Evolutionary conservation across 75 land plant genomes (phyloP).

Genomic region (Cunninghamia lanceolata): DNA sequence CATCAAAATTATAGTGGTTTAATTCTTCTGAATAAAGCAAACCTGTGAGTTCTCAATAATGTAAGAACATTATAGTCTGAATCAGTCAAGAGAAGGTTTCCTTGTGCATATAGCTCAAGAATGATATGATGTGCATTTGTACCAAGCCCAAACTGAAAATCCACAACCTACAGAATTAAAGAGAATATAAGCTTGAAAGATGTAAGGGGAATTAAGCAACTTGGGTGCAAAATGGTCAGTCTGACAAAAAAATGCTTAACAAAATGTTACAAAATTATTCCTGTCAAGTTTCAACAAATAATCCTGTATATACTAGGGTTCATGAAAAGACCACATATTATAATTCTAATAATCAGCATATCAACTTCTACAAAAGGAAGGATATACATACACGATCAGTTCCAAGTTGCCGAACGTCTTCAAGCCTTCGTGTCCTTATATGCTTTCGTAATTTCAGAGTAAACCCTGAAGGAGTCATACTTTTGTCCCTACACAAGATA

Average conservation of each 20-base stretch:
- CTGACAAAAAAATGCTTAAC: neutral
- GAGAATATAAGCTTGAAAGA: neutral
- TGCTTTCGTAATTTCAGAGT: conserved; percentile 93
- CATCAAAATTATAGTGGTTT: neutral
- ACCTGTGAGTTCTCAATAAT: conserved; percentile 95
- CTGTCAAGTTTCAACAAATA: neutral
- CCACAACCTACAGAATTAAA: conserved; percentile 54
- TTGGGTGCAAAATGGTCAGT: neutral
- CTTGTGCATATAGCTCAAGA: conserved; percentile 95
- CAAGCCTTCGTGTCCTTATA: conserved; percentile 91
- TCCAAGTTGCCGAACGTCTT: conserved; percentile 97
- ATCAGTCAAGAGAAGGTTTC: conserved; percentile 87
- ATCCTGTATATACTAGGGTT: neutral
- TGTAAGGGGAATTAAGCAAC: neutral
- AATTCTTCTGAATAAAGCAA: neutral
- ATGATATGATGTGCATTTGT: conserved; percentile 79
- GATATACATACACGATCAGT: conserved; percentile 76
- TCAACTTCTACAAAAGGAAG: neutral
- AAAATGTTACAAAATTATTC: neutral
- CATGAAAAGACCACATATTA: neutral
- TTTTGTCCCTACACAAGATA: conserved; percentile 73
- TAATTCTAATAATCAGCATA: neutral
- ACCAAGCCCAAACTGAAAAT: conserved; percentile 94
- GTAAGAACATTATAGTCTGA: conserved; percentile 80
- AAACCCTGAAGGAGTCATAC: conserved; percentile 92